Evolutionary conservation across 2,329 filamentous ascomycete species (phyloP), one percentile per base, ranked within the genome.

Genomic region (Metarhizium album): DNA sequence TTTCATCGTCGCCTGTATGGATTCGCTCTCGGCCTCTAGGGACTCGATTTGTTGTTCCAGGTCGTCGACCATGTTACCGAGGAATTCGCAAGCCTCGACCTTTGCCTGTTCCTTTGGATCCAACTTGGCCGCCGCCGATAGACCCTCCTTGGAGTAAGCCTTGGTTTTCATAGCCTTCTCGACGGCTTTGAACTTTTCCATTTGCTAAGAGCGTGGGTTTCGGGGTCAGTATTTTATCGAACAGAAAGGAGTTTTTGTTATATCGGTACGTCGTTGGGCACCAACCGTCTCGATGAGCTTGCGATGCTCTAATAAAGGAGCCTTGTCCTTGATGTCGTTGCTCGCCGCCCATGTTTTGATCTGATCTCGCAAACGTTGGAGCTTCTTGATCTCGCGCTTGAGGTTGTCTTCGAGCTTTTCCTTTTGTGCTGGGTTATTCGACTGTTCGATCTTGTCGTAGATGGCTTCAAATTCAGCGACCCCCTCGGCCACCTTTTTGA

Each of bases 121-220:
- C 57, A 97, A 79, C 70, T 95, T 94, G 47, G 89, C 84, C 24
- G 90, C 89, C 48, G 91, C 87, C 56, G 88, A 93, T 57, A 98
- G 74, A 43, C 93, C 93, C 71, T 97, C 93, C 75, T 98, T 97
- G 55, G 93, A 97, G 72, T 95, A 98, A 54, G 93, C 93, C 70
- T 98, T 98, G 52, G 93, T 98, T 77, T 98, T 98, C 93, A 98
- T 97, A 64, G 95, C 93, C 76, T 98, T 98, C 71, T 98, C 93
- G 49, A 98, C 93, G n/a, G 90, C 91, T 74, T 98, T 98, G 80
- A 98, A 98, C 63, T 89, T 90, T 73, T 98, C 93, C 93, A 98
- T 98, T 87, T 91, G 85, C 88, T 93, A 72, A 35, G 68, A 61
- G 14, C 33, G 23, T 11, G 46, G 46, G 35, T 23, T 31, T 14